Conservation (phyloP, 1,139 yeast species). For the Lodderomyces elongisporus region DNA sequence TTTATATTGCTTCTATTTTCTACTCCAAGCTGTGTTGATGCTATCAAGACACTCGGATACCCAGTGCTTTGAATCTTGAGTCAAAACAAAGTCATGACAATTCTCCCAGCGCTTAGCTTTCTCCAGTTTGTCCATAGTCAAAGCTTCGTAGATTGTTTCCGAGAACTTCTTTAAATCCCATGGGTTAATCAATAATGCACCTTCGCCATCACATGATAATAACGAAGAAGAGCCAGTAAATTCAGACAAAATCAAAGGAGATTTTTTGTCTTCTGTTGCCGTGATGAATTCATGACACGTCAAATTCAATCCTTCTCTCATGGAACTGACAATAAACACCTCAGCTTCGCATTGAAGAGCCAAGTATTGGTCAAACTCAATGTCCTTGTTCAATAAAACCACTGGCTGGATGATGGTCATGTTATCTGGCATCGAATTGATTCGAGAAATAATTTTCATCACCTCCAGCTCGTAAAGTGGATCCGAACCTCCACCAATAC, state of each 20-base stretch:
- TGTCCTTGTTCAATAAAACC: slow-evolving; percentile 79
- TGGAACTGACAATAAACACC: slow-evolving; percentile 77
- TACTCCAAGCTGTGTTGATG: slow-evolving; percentile 65
- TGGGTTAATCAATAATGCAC: slow-evolving; percentile 82
- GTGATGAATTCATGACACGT: slow-evolving; percentile 92
- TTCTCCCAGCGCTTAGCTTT: slow-evolving; percentile 57
- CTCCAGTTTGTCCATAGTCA: slow-evolving; percentile 60
- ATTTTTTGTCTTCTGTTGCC: slow-evolving; percentile 65
- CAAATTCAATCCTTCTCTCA: slow-evolving; percentile 95
- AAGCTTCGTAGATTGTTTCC: slow-evolving; percentile 52
- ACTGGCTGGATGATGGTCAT: slow-evolving; percentile 82
- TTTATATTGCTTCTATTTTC: too few relatives aligned
- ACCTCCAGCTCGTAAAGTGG: slow-evolving; percentile 65
- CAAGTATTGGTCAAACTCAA: slow-evolving; percentile 82
- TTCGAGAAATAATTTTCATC: slow-evolving; percentile 74
- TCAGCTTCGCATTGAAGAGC: slow-evolving; percentile 86
- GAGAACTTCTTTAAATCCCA: slow-evolving; percentile 77
- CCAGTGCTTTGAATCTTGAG: slow-evolving; percentile 76
- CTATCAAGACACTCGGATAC: slow-evolving; percentile 51
- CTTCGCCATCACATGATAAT: slow-evolving; percentile 45
- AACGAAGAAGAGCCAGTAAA: slow-evolving; percentile 91
- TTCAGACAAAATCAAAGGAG: slow-evolving; percentile 85
- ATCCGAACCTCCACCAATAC: slow-evolving; percentile 49
- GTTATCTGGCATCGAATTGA: slow-evolving; percentile 69
- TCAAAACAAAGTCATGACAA: slow-evolving; percentile 53